These are phyloP conservation scores for Brassica balearica DNA, from an alignment of 441 rosid species.

Conservation along the genomic window DNA sequence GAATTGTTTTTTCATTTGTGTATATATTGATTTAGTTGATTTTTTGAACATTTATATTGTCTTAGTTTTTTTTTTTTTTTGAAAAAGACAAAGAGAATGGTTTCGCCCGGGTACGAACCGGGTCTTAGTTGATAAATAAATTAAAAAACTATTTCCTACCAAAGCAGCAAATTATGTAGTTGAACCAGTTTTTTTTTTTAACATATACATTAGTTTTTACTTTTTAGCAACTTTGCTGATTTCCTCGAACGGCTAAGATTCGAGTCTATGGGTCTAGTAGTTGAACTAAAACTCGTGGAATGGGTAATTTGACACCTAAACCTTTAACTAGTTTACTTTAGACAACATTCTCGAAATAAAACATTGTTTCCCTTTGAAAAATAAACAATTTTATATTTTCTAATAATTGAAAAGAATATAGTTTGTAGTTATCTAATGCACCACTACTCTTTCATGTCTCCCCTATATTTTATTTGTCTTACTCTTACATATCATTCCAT, in stretches of 20 bases:
- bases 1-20: no score
- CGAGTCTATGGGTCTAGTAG: constrained; percentile 26
- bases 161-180: neutral
- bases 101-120: no score
- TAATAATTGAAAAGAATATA: constrained; percentile 36
- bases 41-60: no score
- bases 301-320: constrained; percentile 34
- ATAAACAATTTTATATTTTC: constrained; percentile 14
- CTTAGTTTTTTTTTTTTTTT: no score
- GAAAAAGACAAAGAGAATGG: no score
- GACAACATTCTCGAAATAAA: constrained; percentile 5
- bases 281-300: constrained; percentile 40
- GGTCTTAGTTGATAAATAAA: no score
- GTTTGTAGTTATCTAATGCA: constrained; percentile 10
- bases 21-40: no score
- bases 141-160: no score
- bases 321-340: constrained; percentile 27
- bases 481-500: constrained; percentile 39
- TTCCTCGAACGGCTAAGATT: constrained; percentile 3
- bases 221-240: neutral
- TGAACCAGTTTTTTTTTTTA: neutral
- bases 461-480: constrained; percentile 29
- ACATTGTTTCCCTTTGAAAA: neutral
- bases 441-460: constrained; percentile 47
- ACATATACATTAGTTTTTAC: neutral